Percentiles rank a stretch among this genome's conserved stretches.
These are phyloP conservation scores for Iris pallida DNA, from an alignment of 116 monocot species.

Conservation along the genomic window DNA sequence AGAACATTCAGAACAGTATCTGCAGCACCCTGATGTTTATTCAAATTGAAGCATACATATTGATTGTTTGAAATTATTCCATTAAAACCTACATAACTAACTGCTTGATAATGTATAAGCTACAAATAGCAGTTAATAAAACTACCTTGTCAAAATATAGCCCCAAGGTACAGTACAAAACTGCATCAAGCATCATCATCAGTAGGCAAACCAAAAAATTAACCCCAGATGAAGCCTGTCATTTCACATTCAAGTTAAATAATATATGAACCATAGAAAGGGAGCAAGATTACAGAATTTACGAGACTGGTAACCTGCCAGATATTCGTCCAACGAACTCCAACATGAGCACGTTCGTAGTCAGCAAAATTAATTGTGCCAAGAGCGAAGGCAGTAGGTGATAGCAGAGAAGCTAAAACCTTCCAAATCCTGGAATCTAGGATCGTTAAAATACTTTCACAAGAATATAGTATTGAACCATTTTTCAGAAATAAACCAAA, in stretches of 20 bases:
- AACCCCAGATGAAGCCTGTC: conserved; percentile 78
- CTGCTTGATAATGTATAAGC: background rate
- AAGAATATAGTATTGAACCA: background rate
- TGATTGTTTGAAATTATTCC: background rate
- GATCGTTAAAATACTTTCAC: conserved; percentile 2
- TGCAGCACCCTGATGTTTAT: background rate
- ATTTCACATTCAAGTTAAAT: background rate
- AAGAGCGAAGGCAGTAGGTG: conserved; percentile 87
- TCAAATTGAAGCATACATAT: conserved; percentile 2
- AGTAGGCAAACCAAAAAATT: conserved; percentile 76
- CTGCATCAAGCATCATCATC: conserved; percentile 69
- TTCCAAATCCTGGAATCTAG: conserved; percentile 55
- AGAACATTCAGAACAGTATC: too few relatives aligned
- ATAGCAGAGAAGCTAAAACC: conserved; percentile 71
- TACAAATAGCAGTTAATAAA: conserved; percentile 1
- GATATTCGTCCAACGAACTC: conserved; percentile 84
- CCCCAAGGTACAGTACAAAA: conserved; percentile 55
- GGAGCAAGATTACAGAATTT: background rate
- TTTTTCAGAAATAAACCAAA: background rate
- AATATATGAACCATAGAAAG: conserved; percentile 7
- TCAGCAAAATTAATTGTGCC: conserved; percentile 94
- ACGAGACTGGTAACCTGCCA: conserved; percentile 56
- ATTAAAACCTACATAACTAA: background rate
- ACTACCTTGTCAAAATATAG: conserved; percentile 85
- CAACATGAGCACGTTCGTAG: conserved; percentile 96